Evolutionary conservation across 441 rosid genomes (phyloP).

Genomic region (Pelargonium australe): DNA sequence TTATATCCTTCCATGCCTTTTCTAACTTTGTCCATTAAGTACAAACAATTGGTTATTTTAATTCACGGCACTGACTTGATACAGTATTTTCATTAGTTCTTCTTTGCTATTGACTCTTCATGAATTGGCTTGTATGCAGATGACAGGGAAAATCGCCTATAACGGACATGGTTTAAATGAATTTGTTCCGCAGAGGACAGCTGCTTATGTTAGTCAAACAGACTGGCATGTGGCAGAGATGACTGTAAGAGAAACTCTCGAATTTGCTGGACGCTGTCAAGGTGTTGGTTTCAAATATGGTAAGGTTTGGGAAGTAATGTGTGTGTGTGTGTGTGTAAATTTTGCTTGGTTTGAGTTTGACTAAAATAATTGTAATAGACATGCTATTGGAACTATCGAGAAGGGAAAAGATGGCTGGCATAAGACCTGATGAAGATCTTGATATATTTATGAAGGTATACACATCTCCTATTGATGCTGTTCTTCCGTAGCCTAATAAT

Average conservation of each 20-base stretch:
- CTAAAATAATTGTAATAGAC: conserved; percentile 39
- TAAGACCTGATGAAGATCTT: conserved; percentile 97
- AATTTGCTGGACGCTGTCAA: conserved; percentile 89
- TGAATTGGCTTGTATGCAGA: too few relatives aligned
- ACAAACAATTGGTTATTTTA: not conserved
- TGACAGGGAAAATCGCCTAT: conserved; percentile 71
- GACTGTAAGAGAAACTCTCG: conserved; percentile 87
- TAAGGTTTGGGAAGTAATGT: conserved; percentile 34
- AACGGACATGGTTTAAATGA: conserved; percentile 73
- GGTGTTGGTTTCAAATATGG: conserved; percentile 95
- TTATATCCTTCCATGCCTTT: not conserved
- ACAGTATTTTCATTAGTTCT: not conserved
- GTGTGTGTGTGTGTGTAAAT: not conserved
- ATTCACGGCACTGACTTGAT: not conserved
- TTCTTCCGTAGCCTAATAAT: not conserved
- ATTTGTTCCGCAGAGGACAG: conserved; percentile 88
- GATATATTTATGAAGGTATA: conserved; percentile 96
- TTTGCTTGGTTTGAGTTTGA: conserved; percentile 27
- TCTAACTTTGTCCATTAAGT: not conserved
- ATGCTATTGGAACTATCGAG: conserved; percentile 92
- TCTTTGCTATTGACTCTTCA: too few relatives aligned
- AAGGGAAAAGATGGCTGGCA: conserved; percentile 86
- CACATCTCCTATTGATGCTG: conserved; percentile 8
- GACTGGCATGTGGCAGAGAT: conserved; percentile 96
- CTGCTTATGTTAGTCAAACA: conserved; percentile 94